Evolutionary conservation across 371 early-diverging fungal species (phyloP).

Genomic region (Entomophthora muscae): DNA sequence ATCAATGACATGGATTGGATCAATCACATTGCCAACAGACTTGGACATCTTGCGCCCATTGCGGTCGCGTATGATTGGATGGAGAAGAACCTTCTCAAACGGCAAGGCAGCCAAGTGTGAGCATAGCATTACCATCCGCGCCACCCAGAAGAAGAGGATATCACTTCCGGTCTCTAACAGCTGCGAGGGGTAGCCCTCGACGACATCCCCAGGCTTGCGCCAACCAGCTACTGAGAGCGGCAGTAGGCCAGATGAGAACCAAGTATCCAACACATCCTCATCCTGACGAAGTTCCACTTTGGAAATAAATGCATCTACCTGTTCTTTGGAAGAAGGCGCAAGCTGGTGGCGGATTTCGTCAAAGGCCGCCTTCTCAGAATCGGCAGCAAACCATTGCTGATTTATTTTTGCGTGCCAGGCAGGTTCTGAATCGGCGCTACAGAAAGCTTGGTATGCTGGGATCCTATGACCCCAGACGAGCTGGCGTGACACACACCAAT

Average conservation of each 20-base stretch:
- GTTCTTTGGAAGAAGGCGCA: conserved; percentile 8
- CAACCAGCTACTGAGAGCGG: conserved; percentile 79
- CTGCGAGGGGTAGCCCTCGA: conserved; percentile 38
- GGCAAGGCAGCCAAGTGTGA: conserved; percentile 74
- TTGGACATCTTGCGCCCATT: conserved; percentile 98
- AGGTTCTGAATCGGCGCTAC: conserved; percentile 14
- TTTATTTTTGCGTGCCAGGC: background rate
- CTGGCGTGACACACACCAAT: conserved; percentile 99
- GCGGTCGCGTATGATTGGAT: conserved; percentile 84
- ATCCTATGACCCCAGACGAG: conserved; percentile 99
- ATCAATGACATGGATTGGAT: conserved; percentile 91
- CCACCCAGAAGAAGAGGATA: conserved; percentile 99
- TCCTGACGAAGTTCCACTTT: conserved; percentile 36
- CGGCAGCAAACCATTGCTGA: conserved; percentile 21
- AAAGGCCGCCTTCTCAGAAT: conserved; percentile 34
- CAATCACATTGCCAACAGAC: conserved; percentile 94
- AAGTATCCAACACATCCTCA: conserved; percentile 98
- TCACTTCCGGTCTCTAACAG: conserved; percentile 97
- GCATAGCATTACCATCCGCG: conserved; percentile 98
- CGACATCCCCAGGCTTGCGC: conserved; percentile 25
- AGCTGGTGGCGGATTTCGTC: conserved; percentile 22
- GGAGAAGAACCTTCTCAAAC: conserved; percentile 68
- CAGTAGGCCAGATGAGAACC: conserved; percentile 98
- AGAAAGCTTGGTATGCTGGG: conserved; percentile 71
- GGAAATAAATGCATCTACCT: conserved; percentile 1